Percentiles rank a stretch among this genome's conserved stretches.
Evolutionary conservation across 2,329 filamentous ascomycete species (phyloP).

Genomic region (Colletotrichum sp.): DNA sequence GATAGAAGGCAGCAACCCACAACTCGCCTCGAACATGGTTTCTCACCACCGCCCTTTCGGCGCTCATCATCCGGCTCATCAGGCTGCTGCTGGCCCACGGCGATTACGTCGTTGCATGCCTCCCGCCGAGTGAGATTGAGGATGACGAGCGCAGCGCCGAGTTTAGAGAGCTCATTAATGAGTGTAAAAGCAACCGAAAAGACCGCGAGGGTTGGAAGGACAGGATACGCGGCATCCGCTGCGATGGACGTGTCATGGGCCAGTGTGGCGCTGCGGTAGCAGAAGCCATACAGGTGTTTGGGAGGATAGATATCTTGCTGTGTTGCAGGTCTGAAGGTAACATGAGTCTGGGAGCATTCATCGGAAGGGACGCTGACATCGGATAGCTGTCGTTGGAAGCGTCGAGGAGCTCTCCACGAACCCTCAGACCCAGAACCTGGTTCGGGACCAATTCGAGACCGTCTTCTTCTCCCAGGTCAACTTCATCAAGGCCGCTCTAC

Average conservation of each 20-base stretch:
- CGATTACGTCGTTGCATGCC: slow-evolving; percentile 85
- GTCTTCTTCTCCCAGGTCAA: slow-evolving; percentile 97
- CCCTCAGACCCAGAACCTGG: slow-evolving; percentile 74
- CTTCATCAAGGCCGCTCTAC: slow-evolving; percentile 87
- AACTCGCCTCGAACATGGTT: slow-evolving; percentile 90
- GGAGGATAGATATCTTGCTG: slow-evolving; percentile 85
- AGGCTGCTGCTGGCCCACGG: slow-evolving; percentile 86
- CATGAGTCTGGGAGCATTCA: too few relatives aligned
- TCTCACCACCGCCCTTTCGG: slow-evolving; percentile 84
- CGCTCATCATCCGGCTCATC: slow-evolving; percentile 82
- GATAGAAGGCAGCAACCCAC: slow-evolving; percentile 58
- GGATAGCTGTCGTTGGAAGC: slow-evolving; percentile 79
- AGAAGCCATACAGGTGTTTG: slow-evolving; percentile 84
- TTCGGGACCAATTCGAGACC: slow-evolving; percentile 90
- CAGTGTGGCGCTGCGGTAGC: slow-evolving; percentile 88
- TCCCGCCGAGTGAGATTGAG: slow-evolving; percentile 80
- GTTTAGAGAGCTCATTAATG: slow-evolving; percentile 79
- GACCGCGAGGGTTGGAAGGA: slow-evolving; percentile 81
- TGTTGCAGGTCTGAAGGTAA: slow-evolving; percentile 89
- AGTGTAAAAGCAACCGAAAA: slow-evolving; percentile 66
- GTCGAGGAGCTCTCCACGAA: slow-evolving; percentile 87
- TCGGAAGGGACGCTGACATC: background rate
- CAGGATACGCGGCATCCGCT: slow-evolving; percentile 70
- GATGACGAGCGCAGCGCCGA: slow-evolving; percentile 77
- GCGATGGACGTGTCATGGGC: slow-evolving; percentile 65